Conservation (phyloP, 805 yeast species). For the Schwanniomyces sp. region DNA sequence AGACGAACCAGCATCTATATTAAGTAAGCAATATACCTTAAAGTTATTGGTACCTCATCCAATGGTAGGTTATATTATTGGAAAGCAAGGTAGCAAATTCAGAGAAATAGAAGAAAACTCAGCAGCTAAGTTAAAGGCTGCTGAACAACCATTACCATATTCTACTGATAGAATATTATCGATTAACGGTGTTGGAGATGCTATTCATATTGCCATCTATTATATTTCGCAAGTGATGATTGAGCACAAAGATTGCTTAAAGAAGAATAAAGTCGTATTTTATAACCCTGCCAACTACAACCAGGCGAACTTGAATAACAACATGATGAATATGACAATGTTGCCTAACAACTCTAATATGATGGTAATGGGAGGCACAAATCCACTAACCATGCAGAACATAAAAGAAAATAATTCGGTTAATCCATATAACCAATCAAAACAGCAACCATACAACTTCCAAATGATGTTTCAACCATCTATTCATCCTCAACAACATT, state of each 20-base stretch:
- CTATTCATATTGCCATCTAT: conserved; percentile 80
- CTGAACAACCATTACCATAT: conserved; percentile 66
- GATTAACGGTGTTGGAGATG: conserved; percentile 80
- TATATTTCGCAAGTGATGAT: conserved; percentile 68
- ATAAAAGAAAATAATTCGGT: conserved; percentile 16
- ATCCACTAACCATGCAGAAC: conserved; percentile 16
- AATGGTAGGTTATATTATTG: conserved; percentile 77
- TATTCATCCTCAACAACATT: conserved; percentile 30
- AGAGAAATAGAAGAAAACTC: conserved; percentile 81
- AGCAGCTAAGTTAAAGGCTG: conserved; percentile 74
- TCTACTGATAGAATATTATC: conserved; percentile 76
- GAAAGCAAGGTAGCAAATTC: conserved; percentile 70
- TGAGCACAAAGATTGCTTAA: conserved; percentile 54
- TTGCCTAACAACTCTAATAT: conserved; percentile 14
- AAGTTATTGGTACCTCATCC: conserved; percentile 74
- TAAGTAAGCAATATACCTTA: conserved; percentile 55
- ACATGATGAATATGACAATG: conserved; percentile 14
- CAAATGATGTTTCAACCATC: conserved; percentile 42
- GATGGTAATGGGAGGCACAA: conserved; percentile 18
- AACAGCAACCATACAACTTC: conserved; percentile 32
- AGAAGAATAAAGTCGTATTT: conserved; percentile 54
- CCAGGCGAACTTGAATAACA: conserved; percentile 14
- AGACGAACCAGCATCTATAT: conserved; percentile 57
- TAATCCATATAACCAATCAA: conserved; percentile 13
- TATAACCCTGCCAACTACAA: conserved; percentile 57